Evolutionary conservation across 106 monocot species (phyloP), one percentile per base, ranked within the genome.

Genomic region (Allium fistulosum): DNA sequence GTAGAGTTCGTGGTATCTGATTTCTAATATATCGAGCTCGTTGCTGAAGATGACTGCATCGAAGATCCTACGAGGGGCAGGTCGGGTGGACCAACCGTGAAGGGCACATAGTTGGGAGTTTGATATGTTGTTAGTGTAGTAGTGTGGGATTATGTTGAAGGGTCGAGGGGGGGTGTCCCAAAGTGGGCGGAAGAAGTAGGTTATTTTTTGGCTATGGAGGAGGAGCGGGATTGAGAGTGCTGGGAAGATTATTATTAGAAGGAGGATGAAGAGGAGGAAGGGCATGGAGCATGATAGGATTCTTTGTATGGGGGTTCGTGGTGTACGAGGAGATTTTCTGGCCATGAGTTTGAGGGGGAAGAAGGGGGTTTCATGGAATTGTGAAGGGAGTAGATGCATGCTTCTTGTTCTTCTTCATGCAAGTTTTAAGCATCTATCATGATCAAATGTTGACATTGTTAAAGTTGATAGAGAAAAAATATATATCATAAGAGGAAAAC

Each of bases 31-130:
- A 72, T 99, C 97, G 6, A 99, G 79, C 73, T 99, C 97, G 16
- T 92, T 99, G 74, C 90, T 90, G 61, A 99, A 92, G 69, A 99
- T 80, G 28, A 92, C 71, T 12, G 92, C 89, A 59, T 99, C 97
- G n/a, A 87, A 93, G 12, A 99, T 72, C 10, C 74, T 74, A 46
- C 92, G 97, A 6, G 97, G 97, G 11, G 83, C 64, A 28, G 82
- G 17, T 10, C 76, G 82, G 48, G 72, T 51, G 5, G 70, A 50
- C 86, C 88, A 92, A 7, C 97, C 92, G 53, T 99, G 92, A 46
- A 97, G 92, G 12, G 37, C 69, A 69, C 96, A 97, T 57, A 97
- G 81, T 7, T 66, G 74, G 1, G 72, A 62, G 17, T 75, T 72
- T 52, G 92, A 87, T n/a, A 85, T 28, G 17, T 87, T 83, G 11